phyloP scores from a whole-genome alignment of 495 filamentous ascomycete genomes.

The Pseudomonodictys pantanalensis region DNA sequence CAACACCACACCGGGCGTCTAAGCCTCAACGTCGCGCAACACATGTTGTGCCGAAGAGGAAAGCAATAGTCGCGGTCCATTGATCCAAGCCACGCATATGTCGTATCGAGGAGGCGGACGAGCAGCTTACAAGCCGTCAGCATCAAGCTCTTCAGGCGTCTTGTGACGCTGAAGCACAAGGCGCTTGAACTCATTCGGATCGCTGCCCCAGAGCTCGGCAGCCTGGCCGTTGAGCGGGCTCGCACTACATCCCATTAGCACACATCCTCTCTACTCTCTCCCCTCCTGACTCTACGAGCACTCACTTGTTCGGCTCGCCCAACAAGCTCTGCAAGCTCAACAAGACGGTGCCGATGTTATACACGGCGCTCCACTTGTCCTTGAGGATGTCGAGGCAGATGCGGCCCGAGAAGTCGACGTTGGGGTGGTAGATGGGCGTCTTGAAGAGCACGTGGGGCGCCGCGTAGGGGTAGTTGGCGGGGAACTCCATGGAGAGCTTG shows the following conservation, averaged over 20 bases:
- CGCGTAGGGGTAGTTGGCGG: conserved; percentile 87
- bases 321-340: conserved; percentile 92
- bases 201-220: conserved; percentile 90
- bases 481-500: conserved; percentile 91
- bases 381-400: conserved; percentile 84
- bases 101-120: too few relatives aligned
- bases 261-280: neutral
- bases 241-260: conserved; percentile 56
- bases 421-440: conserved; percentile 48
- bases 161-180: conserved; percentile 63
- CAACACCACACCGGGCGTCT: too few relatives aligned
- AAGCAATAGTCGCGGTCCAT: too few relatives aligned
- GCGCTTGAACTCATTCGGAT: conserved; percentile 82
- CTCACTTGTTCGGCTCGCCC: conserved; percentile 96
- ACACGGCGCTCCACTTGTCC: conserved; percentile 95
- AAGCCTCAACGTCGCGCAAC: too few relatives aligned
- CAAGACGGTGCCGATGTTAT: conserved; percentile 90
- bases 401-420: conserved; percentile 44
- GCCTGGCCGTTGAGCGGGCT: conserved; percentile 95
- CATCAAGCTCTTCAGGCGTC: conserved; percentile 52
- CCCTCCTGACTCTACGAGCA: neutral
- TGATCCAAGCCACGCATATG: too few relatives aligned
- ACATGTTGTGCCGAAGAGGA: too few relatives aligned
- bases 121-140: neutral
- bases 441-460: conserved; percentile 78